phyloP scores from a whole-genome alignment of 148 eudicot genomes.

The Tetragonia tetragonoides region DNA sequence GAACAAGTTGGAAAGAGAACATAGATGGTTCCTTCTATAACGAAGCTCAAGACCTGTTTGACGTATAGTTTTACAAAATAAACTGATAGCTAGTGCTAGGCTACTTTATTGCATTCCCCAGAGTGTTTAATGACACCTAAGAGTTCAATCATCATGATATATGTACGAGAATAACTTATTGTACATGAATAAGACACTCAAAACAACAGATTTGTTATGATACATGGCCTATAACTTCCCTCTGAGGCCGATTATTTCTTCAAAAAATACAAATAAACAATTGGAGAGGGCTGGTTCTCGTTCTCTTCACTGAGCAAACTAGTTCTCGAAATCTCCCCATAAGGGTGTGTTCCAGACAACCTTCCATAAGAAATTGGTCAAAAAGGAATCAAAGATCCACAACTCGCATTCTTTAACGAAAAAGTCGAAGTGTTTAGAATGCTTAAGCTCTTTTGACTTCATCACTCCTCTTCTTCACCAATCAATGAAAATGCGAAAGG shows the following conservation, averaged over 20 bases:
- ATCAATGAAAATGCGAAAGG: constrained; percentile 68
- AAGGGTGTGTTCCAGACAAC: constrained; percentile 16
- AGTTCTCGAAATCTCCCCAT: constrained; percentile 23
- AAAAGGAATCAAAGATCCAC: constrained; percentile 24
- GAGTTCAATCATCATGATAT: neutral
- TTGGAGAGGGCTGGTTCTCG: constrained; percentile 23
- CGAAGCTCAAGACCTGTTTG: too few species aligned
- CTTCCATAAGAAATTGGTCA: constrained; percentile 18
- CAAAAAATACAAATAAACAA: constrained; percentile 28
- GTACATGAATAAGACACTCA: constrained; percentile 12
- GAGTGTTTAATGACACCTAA: neutral
- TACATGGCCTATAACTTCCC: constrained; percentile 28
- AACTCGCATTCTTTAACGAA: constrained; percentile 17
- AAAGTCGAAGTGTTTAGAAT: neutral
- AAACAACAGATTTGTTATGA: constrained; percentile 16
- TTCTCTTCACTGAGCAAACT: constrained; percentile 34
- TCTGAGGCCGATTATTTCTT: constrained; percentile 25
- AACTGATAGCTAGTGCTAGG: too few species aligned
- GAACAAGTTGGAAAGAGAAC: too few species aligned
- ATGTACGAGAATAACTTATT: constrained; percentile 15
- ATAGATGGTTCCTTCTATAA: too few species aligned
- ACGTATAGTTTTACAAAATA: too few species aligned
- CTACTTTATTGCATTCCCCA: neutral
- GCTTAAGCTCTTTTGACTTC: constrained; percentile 1
- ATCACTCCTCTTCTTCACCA: constrained; percentile 58